These are phyloP conservation scores for Boletus insuetus DNA, from an alignment of 768 basidiomycete genomes.

Conservation along the genomic window DNA sequence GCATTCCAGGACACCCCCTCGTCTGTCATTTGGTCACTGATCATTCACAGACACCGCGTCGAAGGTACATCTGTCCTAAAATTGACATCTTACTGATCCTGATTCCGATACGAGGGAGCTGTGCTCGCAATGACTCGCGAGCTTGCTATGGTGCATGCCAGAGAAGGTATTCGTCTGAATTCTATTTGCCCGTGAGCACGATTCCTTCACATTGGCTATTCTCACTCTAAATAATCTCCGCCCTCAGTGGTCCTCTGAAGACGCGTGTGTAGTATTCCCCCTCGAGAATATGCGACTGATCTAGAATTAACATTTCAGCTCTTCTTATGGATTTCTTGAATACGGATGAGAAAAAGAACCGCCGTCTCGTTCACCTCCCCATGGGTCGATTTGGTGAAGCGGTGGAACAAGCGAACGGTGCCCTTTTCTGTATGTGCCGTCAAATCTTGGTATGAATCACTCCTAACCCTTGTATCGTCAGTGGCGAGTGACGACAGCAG, in stretches of 20 bases:
- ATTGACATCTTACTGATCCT: conserved; percentile 4
- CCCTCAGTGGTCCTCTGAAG: conserved; percentile 81
- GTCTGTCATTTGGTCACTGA: neutral
- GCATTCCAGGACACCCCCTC: neutral
- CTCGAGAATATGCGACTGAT: neutral
- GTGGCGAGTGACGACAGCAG: conserved; percentile 95
- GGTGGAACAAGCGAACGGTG: conserved; percentile 89
- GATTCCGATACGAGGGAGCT: conserved; percentile 58
- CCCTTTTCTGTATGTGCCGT: conserved; percentile 82
- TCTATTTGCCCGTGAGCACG: conserved; percentile 86
- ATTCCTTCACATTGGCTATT: neutral
- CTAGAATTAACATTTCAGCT: conserved; percentile 43
- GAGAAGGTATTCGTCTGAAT: conserved; percentile 95
- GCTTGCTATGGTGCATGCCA: conserved; percentile 95
- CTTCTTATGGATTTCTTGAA: conserved; percentile 98
- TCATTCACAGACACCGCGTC: conserved; percentile 78
- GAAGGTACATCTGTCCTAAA: conserved; percentile 54
- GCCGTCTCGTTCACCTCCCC: conserved; percentile 86
- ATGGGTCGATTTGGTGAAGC: conserved; percentile 99
- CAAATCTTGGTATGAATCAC: conserved; percentile 1
- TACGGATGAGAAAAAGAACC: conserved; percentile 91
- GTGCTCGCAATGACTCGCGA: conserved; percentile 99
- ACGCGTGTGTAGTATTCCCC: conserved; percentile 65
- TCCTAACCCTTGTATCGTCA: conserved; percentile 25
- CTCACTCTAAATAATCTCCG: conserved; percentile 1